Conservation (phyloP, 2,329 filamentous ascomycete species). For the Bertia moriformis region DNA sequence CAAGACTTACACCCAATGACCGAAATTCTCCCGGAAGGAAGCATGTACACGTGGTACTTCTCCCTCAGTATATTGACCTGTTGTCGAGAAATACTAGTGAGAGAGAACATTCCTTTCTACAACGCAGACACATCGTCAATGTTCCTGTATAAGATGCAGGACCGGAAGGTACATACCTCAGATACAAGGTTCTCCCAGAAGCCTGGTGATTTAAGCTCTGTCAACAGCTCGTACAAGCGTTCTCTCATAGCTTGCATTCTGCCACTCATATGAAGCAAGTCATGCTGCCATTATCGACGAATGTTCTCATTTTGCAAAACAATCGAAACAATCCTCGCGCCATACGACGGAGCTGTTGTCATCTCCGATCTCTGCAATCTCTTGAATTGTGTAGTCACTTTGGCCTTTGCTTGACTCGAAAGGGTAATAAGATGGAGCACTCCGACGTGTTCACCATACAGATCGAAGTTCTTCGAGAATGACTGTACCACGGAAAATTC, state of each 20-base stretch:
- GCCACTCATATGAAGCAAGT: constrained; percentile 16
- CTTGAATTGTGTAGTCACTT: constrained; percentile 2
- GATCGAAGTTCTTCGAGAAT: constrained; percentile 20
- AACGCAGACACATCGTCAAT: constrained; percentile 13
- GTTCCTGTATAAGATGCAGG: no score
- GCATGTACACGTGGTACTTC: constrained; percentile 18
- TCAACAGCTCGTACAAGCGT: constrained; percentile 10
- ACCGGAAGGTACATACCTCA: no score
- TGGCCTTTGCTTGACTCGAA: constrained; percentile 1
- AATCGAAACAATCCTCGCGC: constrained; percentile 12
- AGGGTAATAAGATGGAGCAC: constrained; percentile 8
- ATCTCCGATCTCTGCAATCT: background rate
- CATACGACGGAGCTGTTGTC: constrained; percentile 14
- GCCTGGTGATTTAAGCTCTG: no score
- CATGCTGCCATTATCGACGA: constrained; percentile 12
- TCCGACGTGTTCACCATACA: constrained; percentile 20
- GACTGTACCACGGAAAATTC: constrained; percentile 15
- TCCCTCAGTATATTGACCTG: constrained; percentile 14
- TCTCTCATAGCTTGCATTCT: constrained; percentile 16
- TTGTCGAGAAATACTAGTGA: constrained; percentile 15
- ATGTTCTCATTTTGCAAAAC: constrained; percentile 10
- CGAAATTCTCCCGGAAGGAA: constrained; percentile 15
- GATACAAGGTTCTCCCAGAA: no score
- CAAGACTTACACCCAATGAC: constrained; percentile 16
- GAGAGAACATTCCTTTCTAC: constrained; percentile 25